phyloP scores from a whole-genome alignment of 768 basidiomycete genomes.

The Agrocybe praecox region DNA sequence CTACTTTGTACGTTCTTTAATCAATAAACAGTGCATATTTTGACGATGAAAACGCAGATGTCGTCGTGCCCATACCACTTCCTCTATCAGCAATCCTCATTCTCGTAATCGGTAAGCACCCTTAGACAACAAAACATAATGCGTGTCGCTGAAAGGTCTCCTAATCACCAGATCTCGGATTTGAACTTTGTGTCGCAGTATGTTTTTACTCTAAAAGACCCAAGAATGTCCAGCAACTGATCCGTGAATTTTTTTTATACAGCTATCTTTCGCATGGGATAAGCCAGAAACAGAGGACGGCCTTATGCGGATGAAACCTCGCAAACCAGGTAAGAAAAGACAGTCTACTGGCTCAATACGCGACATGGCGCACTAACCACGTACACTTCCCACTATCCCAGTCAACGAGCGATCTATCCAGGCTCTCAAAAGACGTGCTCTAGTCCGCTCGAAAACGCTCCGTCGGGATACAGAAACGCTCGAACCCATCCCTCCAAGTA shows the following conservation, averaged over 20 bases:
- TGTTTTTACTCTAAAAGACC: constrained; percentile 17
- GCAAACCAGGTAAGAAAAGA: constrained; percentile 55
- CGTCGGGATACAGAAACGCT: constrained; percentile 55
- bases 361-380: background rate
- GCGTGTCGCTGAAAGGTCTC: background rate
- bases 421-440: constrained; percentile 58
- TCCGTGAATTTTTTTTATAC: background rate
- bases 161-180: constrained; percentile 58
- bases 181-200: constrained; percentile 69
- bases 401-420: constrained; percentile 57
- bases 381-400: constrained; percentile 15
- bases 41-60: constrained; percentile 39
- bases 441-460: constrained; percentile 57
- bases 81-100: constrained; percentile 71
- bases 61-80: constrained; percentile 67
- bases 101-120: constrained; percentile 62
- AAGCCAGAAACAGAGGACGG: constrained; percentile 66
- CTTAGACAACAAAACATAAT: background rate
- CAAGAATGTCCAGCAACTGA: background rate
- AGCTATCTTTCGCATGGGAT: constrained; percentile 78
- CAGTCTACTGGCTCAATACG: background rate
- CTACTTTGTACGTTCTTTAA: constrained; percentile 52
- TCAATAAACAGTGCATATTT: background rate
- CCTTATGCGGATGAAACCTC: constrained; percentile 66
- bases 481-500: constrained; percentile 43